phyloP scores from a whole-genome alignment of 176 grass and related monocot genomes.

The Paspalum vaginatum region DNA sequence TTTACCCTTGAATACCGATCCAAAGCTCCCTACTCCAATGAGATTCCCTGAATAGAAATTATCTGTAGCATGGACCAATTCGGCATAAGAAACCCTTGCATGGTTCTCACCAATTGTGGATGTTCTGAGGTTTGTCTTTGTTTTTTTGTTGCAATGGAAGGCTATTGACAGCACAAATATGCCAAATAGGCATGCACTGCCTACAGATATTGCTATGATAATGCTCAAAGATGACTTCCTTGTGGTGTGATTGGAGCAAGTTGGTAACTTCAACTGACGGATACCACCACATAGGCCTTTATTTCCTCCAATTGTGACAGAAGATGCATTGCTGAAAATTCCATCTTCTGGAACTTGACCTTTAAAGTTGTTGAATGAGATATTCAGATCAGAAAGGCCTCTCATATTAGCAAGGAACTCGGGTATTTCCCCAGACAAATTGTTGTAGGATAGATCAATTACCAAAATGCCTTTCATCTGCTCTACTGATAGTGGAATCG shows the following conservation, averaged over 20 bases:
- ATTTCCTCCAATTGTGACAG: slow-evolving; percentile 35
- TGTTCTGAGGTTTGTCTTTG: neutral
- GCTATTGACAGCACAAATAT: slow-evolving; percentile 2
- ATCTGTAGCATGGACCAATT: slow-evolving; percentile 32
- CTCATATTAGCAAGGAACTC: slow-evolving; percentile 24
- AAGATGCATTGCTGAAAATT: slow-evolving; percentile 43
- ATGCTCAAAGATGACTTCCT: neutral
- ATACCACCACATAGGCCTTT: slow-evolving; percentile 46
- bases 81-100: slow-evolving; percentile 24
- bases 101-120: neutral
- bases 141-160: neutral
- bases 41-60: slow-evolving; percentile 23
- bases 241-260: neutral
- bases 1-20: slow-evolving; percentile 23
- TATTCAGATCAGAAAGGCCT: slow-evolving; percentile 24
- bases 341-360: slow-evolving; percentile 43
- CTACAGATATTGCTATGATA: neutral
- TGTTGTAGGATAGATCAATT: slow-evolving; percentile 47
- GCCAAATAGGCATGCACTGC: neutral
- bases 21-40: neutral
- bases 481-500: slow-evolving; percentile 34
- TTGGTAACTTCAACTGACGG: slow-evolving; percentile 21
- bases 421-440: slow-evolving; percentile 46
- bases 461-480: slow-evolving; percentile 30
- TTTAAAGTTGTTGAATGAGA: slow-evolving; percentile 64